These are phyloP conservation scores for Pulveroboletus ravenelii DNA, from an alignment of 768 basidiomycete genomes.

Conservation along the genomic window DNA sequence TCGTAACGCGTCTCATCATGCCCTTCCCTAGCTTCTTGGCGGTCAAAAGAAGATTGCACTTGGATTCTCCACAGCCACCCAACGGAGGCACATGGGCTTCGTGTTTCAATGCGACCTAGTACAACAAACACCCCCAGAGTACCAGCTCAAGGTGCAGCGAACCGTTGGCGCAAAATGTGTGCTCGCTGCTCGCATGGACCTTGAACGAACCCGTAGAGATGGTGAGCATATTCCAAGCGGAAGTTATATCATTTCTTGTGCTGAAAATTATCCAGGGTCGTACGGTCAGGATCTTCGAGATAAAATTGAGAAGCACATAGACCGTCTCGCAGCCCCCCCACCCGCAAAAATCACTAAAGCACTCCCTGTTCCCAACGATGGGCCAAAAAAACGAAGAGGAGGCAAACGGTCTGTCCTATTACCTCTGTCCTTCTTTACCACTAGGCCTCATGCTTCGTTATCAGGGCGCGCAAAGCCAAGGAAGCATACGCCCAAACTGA, in stretches of 20 bases:
- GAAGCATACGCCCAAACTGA: slow-evolving; percentile 98
- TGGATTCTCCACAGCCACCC: slow-evolving; percentile 84
- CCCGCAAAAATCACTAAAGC: slow-evolving; percentile 92
- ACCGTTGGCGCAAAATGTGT: slow-evolving; percentile 91
- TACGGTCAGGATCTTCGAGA: slow-evolving; percentile 79
- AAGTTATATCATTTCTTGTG: neutral
- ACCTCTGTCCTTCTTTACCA: neutral
- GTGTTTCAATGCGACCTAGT: slow-evolving; percentile 93
- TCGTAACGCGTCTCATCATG: slow-evolving; percentile 1
- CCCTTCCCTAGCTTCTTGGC: slow-evolving; percentile 70
- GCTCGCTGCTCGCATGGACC: slow-evolving; percentile 88
- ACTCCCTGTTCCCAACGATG: slow-evolving; percentile 90
- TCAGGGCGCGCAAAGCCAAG: slow-evolving; percentile 93
- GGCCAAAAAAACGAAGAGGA: slow-evolving; percentile 91
- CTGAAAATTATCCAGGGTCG: slow-evolving; percentile 41
- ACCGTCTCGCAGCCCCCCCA: slow-evolving; percentile 88
- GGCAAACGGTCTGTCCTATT: slow-evolving; percentile 71
- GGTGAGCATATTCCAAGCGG: slow-evolving; percentile 42
- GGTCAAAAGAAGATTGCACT: slow-evolving; percentile 90
- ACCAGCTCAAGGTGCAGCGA: slow-evolving; percentile 86
- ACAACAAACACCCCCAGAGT: slow-evolving; percentile 79
- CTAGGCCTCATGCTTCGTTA: neutral
- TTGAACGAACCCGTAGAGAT: slow-evolving; percentile 78
- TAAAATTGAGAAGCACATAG: slow-evolving; percentile 91
- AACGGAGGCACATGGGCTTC: slow-evolving; percentile 93